Conservation (phyloP, 2,329 filamentous ascomycete species). For the Parafenestella ontariensis region DNA sequence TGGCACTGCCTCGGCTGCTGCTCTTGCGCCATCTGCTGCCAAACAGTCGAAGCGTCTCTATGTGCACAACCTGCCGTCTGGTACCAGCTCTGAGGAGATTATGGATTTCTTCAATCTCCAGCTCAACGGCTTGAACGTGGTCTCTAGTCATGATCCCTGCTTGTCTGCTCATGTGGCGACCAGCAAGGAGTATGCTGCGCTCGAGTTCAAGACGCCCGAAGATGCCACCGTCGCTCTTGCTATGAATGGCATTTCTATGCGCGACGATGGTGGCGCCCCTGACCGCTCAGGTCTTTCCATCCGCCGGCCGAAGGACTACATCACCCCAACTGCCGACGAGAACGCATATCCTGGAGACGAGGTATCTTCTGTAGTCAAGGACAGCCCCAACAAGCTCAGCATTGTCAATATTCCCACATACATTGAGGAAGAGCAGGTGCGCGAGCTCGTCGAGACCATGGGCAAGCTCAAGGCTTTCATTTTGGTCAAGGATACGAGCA, state of each 20-base stretch:
- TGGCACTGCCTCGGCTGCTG: slow-evolving; percentile 72
- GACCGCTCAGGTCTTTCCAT: slow-evolving; percentile 71
- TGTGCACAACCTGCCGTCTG: slow-evolving; percentile 79
- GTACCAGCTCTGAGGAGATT: slow-evolving; percentile 76
- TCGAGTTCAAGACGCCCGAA: slow-evolving; percentile 87
- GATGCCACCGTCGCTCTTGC: slow-evolving; percentile 93
- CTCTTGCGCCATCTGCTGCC: slow-evolving; percentile 89
- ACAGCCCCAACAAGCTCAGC: slow-evolving; percentile 94
- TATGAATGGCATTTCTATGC: slow-evolving; percentile 88
- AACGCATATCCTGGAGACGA: slow-evolving; percentile 76
- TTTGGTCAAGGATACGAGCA: slow-evolving; percentile 83
- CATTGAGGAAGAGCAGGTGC: slow-evolving; percentile 88
- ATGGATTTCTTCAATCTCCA: slow-evolving; percentile 93
- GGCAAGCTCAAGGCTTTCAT: slow-evolving; percentile 92
- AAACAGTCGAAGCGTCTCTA: slow-evolving; percentile 93
- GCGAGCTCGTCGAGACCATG: slow-evolving; percentile 87
- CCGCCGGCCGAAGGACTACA: slow-evolving; percentile 93
- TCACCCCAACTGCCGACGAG: slow-evolving; percentile 75
- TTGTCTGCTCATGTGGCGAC: slow-evolving; percentile 81
- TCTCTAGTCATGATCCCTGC: slow-evolving; percentile 84
- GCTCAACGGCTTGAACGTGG: slow-evolving; percentile 93
- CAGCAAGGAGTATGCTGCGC: slow-evolving; percentile 79
- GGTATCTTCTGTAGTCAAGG: slow-evolving; percentile 80
- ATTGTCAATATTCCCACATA: slow-evolving; percentile 88
- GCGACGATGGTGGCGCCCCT: slow-evolving; percentile 61